Base-by-base conservation (phyloP, 192 early-diverging fungal species). In the Phycomyces nitens region DNA sequence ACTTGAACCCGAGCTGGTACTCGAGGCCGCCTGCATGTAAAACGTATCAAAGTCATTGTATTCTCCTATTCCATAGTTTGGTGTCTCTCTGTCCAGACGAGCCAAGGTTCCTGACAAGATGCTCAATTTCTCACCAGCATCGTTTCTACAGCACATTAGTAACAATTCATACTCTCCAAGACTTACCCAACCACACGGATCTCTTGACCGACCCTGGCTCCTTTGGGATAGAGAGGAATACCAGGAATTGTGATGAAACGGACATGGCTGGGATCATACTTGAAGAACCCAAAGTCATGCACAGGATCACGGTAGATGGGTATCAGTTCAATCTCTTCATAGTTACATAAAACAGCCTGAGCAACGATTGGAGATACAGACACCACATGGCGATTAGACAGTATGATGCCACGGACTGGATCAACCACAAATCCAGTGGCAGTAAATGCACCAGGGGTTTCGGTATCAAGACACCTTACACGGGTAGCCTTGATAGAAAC, bases 41-140 rank as follows among this genome's bases (percentile, higher is more conserved):
- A 93, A 93, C 8, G 89, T 91, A 66, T 91, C 91, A 59, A 90
- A 83, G 43, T 92, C 91, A 55, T 86, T 87, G 75, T 89, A 89
- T 38, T 82, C 83, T 22, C 83, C 76, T 10, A 73, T 67, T 38
- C 86, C 86, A 65, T 89, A 87, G 27, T 81, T 79, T 1, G 90
- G 90, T 4, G 84, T 82, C 52, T 81, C 78, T 44, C 91, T 77
- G 65, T 93, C 91, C 26, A 91, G 53, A 34, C 88, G 77, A 23
- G 91, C 88, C 7, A 93, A 73, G 0, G 86, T 87, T 9, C 89
- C 89, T 0, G 84, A 77, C 60, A 91, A 66, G 64, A 91, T 90
- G 9, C 86, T 86, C 8, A 91, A 74, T 63, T 93, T 90, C 63
- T 93, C 89, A 20, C 89, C 89, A 0, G 88, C 87, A 68, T 93